A percentile compares a stretch with the other conserved stretches of the same genome.
Conservation (phyloP, 2,329 filamentous ascomycete genomes). For the Diaporthe citrichinensis region DNA sequence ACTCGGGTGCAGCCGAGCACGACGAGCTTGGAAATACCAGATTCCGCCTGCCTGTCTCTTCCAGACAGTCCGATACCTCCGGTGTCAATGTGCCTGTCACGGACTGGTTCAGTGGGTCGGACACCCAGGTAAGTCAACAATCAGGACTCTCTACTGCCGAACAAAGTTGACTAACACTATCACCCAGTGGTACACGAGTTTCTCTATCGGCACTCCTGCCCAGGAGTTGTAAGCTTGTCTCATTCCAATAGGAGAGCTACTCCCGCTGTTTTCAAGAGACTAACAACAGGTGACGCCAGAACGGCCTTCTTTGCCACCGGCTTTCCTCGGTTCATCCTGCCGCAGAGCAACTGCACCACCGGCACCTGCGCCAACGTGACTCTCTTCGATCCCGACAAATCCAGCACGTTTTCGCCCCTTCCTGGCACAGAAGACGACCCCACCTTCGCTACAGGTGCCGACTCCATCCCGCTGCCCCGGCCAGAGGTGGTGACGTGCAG, state of each 20-base stretch:
- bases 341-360: constrained; percentile 47
- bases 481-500: constrained; percentile 46
- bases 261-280: too few relatives aligned
- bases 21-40: constrained; percentile 3
- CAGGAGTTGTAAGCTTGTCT: constrained; percentile 47
- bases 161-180: background rate
- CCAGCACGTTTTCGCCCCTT: constrained; percentile 47
- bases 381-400: constrained; percentile 48
- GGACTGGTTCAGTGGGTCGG: constrained; percentile 39
- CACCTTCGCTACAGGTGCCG: constrained; percentile 48
- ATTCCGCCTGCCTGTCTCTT: background rate
- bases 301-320: constrained; percentile 51
- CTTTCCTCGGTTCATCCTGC: constrained; percentile 48
- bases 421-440: constrained; percentile 43
- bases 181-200: constrained; percentile 42
- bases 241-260: too few relatives aligned
- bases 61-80: background rate
- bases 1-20: constrained; percentile 7
- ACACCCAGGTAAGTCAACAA: constrained; percentile 31
- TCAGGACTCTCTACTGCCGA: fast-evolving
- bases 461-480: constrained; percentile 47
- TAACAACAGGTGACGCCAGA: constrained; percentile 34
- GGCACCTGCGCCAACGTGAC: constrained; percentile 43
- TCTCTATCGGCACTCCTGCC: constrained; percentile 41
- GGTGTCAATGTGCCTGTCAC: constrained; percentile 36